Conservation (phyloP, 345 rosid species). For the Mallotus nudiflorus region DNA sequence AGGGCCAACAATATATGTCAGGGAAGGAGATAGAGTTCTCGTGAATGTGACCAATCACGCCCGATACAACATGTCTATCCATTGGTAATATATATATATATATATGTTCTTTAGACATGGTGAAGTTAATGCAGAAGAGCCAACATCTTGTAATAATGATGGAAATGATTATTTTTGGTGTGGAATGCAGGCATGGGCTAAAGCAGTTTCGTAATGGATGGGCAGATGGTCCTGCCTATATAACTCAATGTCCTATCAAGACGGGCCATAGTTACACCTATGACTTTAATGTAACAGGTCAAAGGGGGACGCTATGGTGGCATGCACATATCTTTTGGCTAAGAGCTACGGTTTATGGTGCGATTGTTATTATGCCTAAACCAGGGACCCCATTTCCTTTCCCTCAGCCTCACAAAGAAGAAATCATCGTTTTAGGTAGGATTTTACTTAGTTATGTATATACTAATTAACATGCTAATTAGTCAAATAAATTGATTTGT, state of each 20-base stretch:
- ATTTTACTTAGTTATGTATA: too few relatives aligned
- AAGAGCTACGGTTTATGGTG: slow-evolving; percentile 67
- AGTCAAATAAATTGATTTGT: too few relatives aligned
- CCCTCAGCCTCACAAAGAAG: slow-evolving; percentile 50
- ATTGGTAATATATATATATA: slow-evolving; percentile 36
- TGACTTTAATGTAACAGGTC: slow-evolving; percentile 57
- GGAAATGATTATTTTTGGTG: neutral
- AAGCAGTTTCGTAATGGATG: slow-evolving; percentile 68
- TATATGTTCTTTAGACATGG: too few relatives aligned
- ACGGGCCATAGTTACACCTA: slow-evolving; percentile 51
- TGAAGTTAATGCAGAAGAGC: too few relatives aligned
- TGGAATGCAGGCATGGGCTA: slow-evolving; percentile 59
- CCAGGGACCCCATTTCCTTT: slow-evolving; percentile 51
- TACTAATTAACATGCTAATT: too few relatives aligned
- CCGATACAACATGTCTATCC: slow-evolving; percentile 58
- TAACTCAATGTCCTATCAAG: slow-evolving; percentile 64
- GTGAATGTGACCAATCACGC: slow-evolving; percentile 60
- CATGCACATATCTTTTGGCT: slow-evolving; percentile 66
- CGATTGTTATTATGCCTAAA: slow-evolving; percentile 55
- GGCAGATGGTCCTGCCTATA: slow-evolving; percentile 75
- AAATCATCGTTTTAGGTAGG: slow-evolving; percentile 43
- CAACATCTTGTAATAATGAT: neutral
- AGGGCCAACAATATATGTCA: slow-evolving; percentile 55
- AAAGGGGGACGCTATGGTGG: slow-evolving; percentile 77
- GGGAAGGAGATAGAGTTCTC: slow-evolving; percentile 59